phyloP scores from a whole-genome alignment of 176 grass and related monocot species.

The Guadua angustifolia region DNA sequence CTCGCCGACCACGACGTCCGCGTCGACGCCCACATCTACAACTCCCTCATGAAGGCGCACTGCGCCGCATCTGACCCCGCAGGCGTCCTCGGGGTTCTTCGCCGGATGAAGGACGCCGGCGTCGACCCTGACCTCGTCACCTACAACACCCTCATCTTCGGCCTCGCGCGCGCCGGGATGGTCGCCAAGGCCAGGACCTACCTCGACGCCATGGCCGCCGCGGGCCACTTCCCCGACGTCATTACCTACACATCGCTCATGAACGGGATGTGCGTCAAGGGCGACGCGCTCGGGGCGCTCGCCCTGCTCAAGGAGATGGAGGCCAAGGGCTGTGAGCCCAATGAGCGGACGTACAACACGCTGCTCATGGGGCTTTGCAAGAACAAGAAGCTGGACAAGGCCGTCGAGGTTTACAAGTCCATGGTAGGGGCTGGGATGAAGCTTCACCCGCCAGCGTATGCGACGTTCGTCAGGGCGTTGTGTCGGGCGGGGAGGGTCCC shows the following conservation, averaged over 20 bases:
- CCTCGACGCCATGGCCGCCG: constrained; percentile 60
- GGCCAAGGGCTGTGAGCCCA: constrained; percentile 65
- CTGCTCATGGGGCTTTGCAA: constrained; percentile 89
- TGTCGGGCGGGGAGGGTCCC: constrained; percentile 61
- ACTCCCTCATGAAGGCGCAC: constrained; percentile 84
- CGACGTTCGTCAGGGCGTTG: constrained; percentile 61
- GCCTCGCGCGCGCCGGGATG: constrained; percentile 78
- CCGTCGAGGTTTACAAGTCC: constrained; percentile 59
- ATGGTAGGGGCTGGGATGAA: constrained; percentile 68
- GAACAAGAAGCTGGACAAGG: constrained; percentile 73
- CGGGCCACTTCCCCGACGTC: constrained; percentile 66
- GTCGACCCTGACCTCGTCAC: constrained; percentile 87
- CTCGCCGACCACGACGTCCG: constrained; percentile 68
- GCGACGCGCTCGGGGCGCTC: constrained; percentile 57
- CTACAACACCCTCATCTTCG: constrained; percentile 82
- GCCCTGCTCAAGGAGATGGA: constrained; percentile 70
- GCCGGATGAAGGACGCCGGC: constrained; percentile 72
- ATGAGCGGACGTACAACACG: constrained; percentile 80
- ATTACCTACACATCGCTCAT: constrained; percentile 88
- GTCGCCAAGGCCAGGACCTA: constrained; percentile 66
- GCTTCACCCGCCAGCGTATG: constrained; percentile 68
- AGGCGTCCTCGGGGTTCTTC: constrained; percentile 65
- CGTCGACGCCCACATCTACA: constrained; percentile 80
- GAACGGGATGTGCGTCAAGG: constrained; percentile 88
- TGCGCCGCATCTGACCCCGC: constrained; percentile 58